Base-by-base conservation (phyloP, 352 stramenopile genomes). In the Pilasporangium apinafurcum region DNA sequence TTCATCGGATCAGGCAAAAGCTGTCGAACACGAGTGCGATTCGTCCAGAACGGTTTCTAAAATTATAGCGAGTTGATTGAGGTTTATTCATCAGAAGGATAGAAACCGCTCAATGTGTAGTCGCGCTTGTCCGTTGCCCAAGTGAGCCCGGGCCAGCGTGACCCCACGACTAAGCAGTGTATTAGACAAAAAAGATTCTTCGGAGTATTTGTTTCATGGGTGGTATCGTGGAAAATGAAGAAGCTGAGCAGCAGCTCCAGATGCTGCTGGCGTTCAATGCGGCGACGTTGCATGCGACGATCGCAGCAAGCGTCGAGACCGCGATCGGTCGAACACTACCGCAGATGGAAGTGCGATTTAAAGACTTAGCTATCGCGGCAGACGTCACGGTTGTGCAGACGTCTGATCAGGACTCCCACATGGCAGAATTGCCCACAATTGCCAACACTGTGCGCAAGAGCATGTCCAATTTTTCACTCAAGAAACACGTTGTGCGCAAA, bases 391-490 rank as follows among this genome's bases (percentile, higher is more conserved):
- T 45, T n/a, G 16, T 35, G 8, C 16, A 45, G n/a, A 45, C 16
- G 12, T n/a, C n/a, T n/a, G n/a, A n/a, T n/a, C n/a, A n/a, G n/a
- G n/a, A n/a, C n/a, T n/a, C n/a, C n/a, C n/a, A n/a, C n/a, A n/a
- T n/a, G n/a, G n/a, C 51, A 8, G 64, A 74, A 21, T 47, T 80
- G 6, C 61, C 67, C n/a, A 76, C 64, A 14, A 40, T 76, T 17
- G 26, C 37, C 16, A 72, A 69, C 38, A 47, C 34, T 25, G 27
- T 68, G 37, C 52, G 55, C 27, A 58, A 52, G 42, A 38, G 44
- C 7, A 52, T 61, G 10, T 64, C 36, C 12, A 35, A 16, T 4
- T 8, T 59, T 20, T 39, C 13, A 18, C 9, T 9, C 25, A 59
- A 29, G 27, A 57, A 49, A 22, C 17, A 51, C 21, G 25, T 13